phyloP scores from a whole-genome alignment of 371 early-diverging fungal species.

The Lichtheimia ornata region DNA sequence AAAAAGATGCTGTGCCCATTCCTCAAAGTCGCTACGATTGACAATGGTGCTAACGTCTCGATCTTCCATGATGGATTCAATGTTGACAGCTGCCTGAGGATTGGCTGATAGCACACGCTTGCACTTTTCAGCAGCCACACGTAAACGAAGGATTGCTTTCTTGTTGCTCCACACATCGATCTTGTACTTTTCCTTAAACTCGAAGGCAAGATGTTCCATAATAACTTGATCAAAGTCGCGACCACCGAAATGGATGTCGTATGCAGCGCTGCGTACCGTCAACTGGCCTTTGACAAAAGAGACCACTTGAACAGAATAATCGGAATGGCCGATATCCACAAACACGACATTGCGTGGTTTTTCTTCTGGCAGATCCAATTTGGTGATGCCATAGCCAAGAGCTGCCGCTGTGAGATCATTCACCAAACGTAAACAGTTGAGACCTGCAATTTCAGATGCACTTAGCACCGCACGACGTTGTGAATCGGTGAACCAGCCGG shows the following conservation, averaged over 20 bases:
- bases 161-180: conserved; percentile 87
- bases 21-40: conserved; percentile 84
- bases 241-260: conserved; percentile 93
- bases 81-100: conserved; percentile 86
- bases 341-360: conserved; percentile 92
- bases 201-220: conserved; percentile 79
- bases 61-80: conserved; percentile 95
- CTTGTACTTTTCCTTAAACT: conserved; percentile 94
- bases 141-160: conserved; percentile 91
- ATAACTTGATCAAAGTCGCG: conserved; percentile 93
- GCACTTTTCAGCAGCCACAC: conserved; percentile 90
- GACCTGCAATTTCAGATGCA: conserved; percentile 88
- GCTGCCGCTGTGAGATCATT: conserved; percentile 95
- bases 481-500: conserved; percentile 93
- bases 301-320: conserved; percentile 87
- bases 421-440: conserved; percentile 90
- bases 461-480: conserved; percentile 90
- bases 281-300: conserved; percentile 94
- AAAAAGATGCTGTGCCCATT: conserved; percentile 75
- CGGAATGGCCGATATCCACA: conserved; percentile 94
- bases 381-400: conserved; percentile 97
- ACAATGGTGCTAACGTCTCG: conserved; percentile 87
- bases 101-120: conserved; percentile 97
- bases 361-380: conserved; percentile 93
- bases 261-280: conserved; percentile 87